Conservation (phyloP, 768 basidiomycete species). For the Hericium erinaceus region DNA sequence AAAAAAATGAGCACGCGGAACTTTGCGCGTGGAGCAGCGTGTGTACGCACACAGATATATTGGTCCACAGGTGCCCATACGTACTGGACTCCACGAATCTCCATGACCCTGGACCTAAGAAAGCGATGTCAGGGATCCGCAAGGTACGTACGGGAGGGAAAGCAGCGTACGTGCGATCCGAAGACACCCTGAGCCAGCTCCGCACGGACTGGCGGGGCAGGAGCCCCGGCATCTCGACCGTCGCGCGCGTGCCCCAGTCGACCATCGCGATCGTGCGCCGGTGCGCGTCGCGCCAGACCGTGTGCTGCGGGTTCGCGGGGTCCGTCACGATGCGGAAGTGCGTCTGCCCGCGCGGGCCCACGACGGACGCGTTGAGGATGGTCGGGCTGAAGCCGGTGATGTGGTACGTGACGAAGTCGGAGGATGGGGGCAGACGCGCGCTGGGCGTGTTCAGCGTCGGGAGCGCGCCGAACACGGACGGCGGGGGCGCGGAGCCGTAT, state of each 20-base stretch:
- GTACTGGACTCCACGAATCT: slow-evolving; percentile 9
- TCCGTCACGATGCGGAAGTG: slow-evolving; percentile 11
- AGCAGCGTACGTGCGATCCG: slow-evolving; percentile 10
- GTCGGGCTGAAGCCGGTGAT: slow-evolving; percentile 10
- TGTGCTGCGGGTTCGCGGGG: slow-evolving; percentile 4
- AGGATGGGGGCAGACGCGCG: neutral
- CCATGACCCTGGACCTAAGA: slow-evolving; percentile 10
- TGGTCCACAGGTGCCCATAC: slow-evolving; percentile 13
- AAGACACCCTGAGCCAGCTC: slow-evolving; percentile 9
- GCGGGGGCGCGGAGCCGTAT: neutral
- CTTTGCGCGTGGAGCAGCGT: neutral
- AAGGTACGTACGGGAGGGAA: neutral
- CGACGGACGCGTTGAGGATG: slow-evolving; percentile 13
- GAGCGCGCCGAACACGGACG: slow-evolving; percentile 14
- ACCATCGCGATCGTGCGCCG: slow-evolving; percentile 11
- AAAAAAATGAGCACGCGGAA: neutral
- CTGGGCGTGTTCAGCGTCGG: neutral
- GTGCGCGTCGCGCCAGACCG: slow-evolving; percentile 6
- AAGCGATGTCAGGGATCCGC: neutral
- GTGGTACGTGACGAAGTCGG: slow-evolving; percentile 3
- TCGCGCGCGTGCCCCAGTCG: slow-evolving; percentile 6
- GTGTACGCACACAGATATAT: slow-evolving; percentile 9
- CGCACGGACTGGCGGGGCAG: slow-evolving; percentile 5
- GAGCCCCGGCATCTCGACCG: slow-evolving; percentile 13
- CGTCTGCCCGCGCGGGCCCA: slow-evolving; percentile 7